Evolutionary conservation across 2,329 filamentous ascomycete genomes (phyloP).

Genomic region (Colletotrichum sp.): DNA sequence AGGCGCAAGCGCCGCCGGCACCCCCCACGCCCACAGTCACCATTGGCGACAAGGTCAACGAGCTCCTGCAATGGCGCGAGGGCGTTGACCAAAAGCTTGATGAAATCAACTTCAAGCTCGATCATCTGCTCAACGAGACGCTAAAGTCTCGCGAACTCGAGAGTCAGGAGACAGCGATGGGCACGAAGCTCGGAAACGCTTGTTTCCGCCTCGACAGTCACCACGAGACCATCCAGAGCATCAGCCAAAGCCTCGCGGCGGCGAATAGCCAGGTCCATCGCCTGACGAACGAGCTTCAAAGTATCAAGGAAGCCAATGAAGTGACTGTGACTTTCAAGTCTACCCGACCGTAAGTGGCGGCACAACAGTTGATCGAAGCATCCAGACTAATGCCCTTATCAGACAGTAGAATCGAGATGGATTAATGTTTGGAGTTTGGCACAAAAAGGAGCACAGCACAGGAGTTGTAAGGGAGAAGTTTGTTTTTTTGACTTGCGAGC

Average conservation of each 20-base stretch:
- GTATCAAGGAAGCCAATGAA: neutral
- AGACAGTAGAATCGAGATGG: neutral
- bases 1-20: neutral
- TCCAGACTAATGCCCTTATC: neutral
- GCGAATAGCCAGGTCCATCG: neutral
- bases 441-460: neutral
- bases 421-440: neutral
- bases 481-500: neutral
- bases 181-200: neutral
- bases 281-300: neutral
- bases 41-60: neutral
- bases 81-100: neutral
- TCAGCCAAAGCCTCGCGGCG: neutral
- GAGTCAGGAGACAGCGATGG: neutral
- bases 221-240: neutral
- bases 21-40: neutral
- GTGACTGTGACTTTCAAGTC: slow-evolving; percentile 6
- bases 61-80: neutral
- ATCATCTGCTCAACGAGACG: neutral
- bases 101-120: neutral
- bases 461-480: neutral
- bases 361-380: neutral
- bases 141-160: neutral
- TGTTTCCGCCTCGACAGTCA: neutral
- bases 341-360: neutral